phyloP scores from a whole-genome alignment of 1,284 basidiomycete species.

The Anthracocystis setariae region DNA sequence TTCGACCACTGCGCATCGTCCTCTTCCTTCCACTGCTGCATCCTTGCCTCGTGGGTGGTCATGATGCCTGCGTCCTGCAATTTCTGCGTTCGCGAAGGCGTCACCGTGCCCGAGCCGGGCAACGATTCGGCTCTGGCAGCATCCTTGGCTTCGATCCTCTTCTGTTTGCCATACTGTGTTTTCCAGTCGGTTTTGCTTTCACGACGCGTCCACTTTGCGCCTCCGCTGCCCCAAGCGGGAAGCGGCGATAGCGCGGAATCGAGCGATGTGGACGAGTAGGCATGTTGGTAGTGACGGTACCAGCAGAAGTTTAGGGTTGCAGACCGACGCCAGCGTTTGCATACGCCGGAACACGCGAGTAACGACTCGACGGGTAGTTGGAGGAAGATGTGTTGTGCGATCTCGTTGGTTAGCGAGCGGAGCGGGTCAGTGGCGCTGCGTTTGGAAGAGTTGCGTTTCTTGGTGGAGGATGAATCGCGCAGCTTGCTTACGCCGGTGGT shows the following conservation, averaged over 20 bases:
- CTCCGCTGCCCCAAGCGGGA: slow-evolving; percentile 42
- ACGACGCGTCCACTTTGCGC: slow-evolving; percentile 60
- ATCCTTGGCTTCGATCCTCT: slow-evolving; percentile 43
- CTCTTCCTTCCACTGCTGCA: slow-evolving; percentile 59
- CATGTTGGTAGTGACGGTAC: slow-evolving; percentile 48
- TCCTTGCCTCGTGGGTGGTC: slow-evolving; percentile 46
- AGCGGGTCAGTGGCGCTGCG: slow-evolving; percentile 58
- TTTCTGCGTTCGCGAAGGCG: slow-evolving; percentile 53
- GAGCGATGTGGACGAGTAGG: slow-evolving; percentile 30
- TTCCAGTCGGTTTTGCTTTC: slow-evolving; percentile 63
- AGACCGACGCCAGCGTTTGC: slow-evolving; percentile 54
- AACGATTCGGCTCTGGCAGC: slow-evolving; percentile 37
- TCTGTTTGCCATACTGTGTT: slow-evolving; percentile 44
- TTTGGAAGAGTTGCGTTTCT: slow-evolving; percentile 13
- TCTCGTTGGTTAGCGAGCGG: slow-evolving; percentile 48
- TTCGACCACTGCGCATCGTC: slow-evolving; percentile 44
- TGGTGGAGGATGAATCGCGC: slow-evolving; percentile 10
- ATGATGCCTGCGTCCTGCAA: slow-evolving; percentile 50
- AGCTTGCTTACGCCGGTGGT: slow-evolving; percentile 15
- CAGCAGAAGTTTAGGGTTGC: slow-evolving; percentile 64
- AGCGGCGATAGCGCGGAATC: slow-evolving; percentile 18
- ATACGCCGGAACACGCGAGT: slow-evolving; percentile 51
- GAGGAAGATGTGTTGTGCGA: slow-evolving; percentile 65
- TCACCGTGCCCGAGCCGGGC: slow-evolving; percentile 37
- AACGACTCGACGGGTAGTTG: slow-evolving; percentile 51